Conservation (phyloP, 75 land plant genomes). For the Gnetum montanum region DNA sequence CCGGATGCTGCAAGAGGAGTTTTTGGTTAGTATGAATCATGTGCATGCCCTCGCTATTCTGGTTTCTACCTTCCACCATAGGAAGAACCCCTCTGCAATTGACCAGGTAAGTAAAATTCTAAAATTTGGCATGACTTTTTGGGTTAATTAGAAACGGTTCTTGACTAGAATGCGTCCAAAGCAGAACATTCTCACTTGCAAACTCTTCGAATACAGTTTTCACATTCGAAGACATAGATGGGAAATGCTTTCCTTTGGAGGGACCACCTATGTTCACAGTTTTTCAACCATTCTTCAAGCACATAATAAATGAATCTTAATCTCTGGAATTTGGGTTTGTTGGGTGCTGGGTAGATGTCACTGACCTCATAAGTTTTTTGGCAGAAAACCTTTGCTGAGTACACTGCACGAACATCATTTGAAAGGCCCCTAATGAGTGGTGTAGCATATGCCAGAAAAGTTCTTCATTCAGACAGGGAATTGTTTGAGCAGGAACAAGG, state of each 20-base stretch:
- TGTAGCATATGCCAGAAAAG: constrained; percentile 88
- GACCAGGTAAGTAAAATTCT: constrained; percentile 47
- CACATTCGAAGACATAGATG: not conserved
- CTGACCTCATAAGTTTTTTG: not conserved
- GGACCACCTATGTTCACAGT: too few species aligned
- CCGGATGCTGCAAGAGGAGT: constrained; percentile 90
- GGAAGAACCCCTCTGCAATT: constrained; percentile 62
- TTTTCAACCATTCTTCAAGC: not conserved
- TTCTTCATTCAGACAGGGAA: constrained; percentile 64
- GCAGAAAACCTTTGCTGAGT: constrained; percentile 88
- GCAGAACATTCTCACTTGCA: not conserved
- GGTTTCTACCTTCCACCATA: constrained; percentile 75
- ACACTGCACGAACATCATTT: constrained; percentile 83
- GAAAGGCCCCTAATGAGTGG: constrained; percentile 96
- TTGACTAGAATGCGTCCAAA: not conserved
- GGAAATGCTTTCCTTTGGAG: not conserved
- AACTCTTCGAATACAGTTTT: not conserved
- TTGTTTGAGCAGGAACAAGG: constrained; percentile 67
- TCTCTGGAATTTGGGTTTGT: not conserved
- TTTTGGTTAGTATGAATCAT: constrained; percentile 85
- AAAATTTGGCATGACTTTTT: not conserved
- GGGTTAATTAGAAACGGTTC: not conserved
- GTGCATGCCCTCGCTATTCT: constrained; percentile 85
- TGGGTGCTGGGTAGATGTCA: not conserved
- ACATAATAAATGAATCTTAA: not conserved